phyloP scores from a whole-genome alignment of 2,329 filamentous ascomycete genomes.

The Endothia cerciana region DNA sequence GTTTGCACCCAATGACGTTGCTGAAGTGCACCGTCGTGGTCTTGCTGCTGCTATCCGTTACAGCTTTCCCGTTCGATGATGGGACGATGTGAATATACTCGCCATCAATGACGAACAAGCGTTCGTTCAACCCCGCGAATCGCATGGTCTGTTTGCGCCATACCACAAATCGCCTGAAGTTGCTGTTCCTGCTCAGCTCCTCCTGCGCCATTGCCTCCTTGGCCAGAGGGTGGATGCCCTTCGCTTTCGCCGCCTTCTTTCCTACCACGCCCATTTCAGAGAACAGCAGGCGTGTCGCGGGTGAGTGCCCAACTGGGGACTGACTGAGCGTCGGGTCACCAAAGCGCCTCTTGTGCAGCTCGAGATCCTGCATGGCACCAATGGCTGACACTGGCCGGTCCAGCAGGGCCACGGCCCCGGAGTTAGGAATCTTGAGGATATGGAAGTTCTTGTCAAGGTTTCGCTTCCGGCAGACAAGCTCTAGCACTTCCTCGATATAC shows the following conservation, averaged over 20 bases:
- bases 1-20: slow-evolving; percentile 81
- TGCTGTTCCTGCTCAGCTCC: slow-evolving; percentile 57
- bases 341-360: slow-evolving; percentile 75
- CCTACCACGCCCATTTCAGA: slow-evolving; percentile 27
- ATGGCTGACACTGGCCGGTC: slow-evolving; percentile 81
- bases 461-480: slow-evolving; percentile 76
- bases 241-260: slow-evolving; percentile 58
- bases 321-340: slow-evolving; percentile 37
- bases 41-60: slow-evolving; percentile 67
- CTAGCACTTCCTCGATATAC: slow-evolving; percentile 81
- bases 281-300: slow-evolving; percentile 24
- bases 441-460: slow-evolving; percentile 79
- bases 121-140: slow-evolving; percentile 75
- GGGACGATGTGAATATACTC: slow-evolving; percentile 89
- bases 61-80: slow-evolving; percentile 65
- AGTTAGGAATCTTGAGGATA: slow-evolving; percentile 76
- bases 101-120: slow-evolving; percentile 78
- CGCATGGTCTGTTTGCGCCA: slow-evolving; percentile 83
- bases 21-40: slow-evolving; percentile 82
- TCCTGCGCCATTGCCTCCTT: slow-evolving; percentile 65
- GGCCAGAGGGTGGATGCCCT: slow-evolving; percentile 68
- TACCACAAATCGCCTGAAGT: slow-evolving; percentile 78
- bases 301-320: slow-evolving; percentile 28
- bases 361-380: slow-evolving; percentile 74
- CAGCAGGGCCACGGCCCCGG: slow-evolving; percentile 73